Evolutionary conservation across 192 early-diverging fungal species (phyloP), one percentile per base, ranked within the genome.

Genomic region (Linnemannia schmuckeri): DNA sequence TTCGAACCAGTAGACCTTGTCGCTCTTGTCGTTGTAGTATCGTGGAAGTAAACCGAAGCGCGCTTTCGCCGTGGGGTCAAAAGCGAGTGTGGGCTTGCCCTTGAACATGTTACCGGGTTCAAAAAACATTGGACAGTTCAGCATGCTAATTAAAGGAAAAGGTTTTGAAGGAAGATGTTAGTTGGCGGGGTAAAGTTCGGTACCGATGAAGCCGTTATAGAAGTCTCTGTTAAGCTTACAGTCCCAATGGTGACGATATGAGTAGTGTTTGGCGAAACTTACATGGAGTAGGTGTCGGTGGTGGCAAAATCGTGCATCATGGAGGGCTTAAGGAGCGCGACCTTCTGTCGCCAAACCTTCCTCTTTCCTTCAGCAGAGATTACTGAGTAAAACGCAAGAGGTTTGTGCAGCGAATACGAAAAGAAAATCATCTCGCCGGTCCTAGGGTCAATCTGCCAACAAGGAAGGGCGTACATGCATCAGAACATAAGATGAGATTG

Each of bases 261-360:
- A 37, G 37, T 3, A 3, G 9, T 44, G 38, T 46, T 38, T 33
- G 35, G 24, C 40, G 18, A 68, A 10, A 46, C 80, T 17, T 79
- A 85, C 83, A 85, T 69, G 15, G 83, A 85, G 42, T 79, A 63
- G 9, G 63, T 76, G 8, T 73, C 54, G 12, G 83, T 80, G 46
- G 66, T 76, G 10, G 83, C 79, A 70, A 86, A 74, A 57, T 86
- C 83, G 18, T 86, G 83, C 78, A 80, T 86, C 83, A 86, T 86
- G 41, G 49, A 24, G 8, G 77, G 33, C 61, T 74, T 80, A n/a
- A 46, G 49, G 4, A 80, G 41, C 3, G 70, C 70, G 38, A 86
- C 77, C 17, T 78, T 74, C 18, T 86, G 78, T 44, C 77, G 70
- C 83, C 83, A 86, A 3, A 86, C 78, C 5, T 72, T 27, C 6